phyloP scores from a whole-genome alignment of 108 stramenopile genomes.

The Fistulifera pelliculosa region DNA sequence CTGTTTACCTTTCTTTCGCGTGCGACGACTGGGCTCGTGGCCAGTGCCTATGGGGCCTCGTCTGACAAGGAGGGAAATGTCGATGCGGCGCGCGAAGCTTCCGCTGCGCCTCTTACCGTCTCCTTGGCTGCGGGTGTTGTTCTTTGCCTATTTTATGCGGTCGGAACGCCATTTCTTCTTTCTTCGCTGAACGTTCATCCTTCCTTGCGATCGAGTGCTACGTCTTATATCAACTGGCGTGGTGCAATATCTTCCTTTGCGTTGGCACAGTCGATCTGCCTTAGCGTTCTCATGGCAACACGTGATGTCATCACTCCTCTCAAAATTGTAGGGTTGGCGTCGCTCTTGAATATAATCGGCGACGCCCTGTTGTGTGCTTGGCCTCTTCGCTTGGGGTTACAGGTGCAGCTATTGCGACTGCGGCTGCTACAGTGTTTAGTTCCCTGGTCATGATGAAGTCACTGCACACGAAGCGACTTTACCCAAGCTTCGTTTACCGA shows the following conservation, averaged over 20 bases:
- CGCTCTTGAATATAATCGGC: slow-evolving; percentile 56
- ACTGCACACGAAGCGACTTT: slow-evolving; percentile 40
- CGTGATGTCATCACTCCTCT: slow-evolving; percentile 71
- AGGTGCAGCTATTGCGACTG: slow-evolving; percentile 71
- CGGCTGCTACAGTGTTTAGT: slow-evolving; percentile 60
- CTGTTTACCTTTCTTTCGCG: slow-evolving; percentile 69
- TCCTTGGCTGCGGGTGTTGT: slow-evolving; percentile 40
- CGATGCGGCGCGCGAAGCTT: slow-evolving; percentile 37
- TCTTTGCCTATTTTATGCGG: slow-evolving; percentile 50
- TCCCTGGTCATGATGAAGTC: slow-evolving; percentile 50
- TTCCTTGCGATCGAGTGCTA: slow-evolving; percentile 21
- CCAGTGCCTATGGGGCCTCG: slow-evolving; percentile 37
- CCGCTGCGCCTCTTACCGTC: slow-evolving; percentile 52
- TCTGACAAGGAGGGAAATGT: slow-evolving; percentile 12
- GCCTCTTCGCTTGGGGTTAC: slow-evolving; percentile 59
- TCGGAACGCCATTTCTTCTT: slow-evolving; percentile 46
- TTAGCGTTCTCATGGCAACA: slow-evolving; percentile 60
- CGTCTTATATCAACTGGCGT: slow-evolving; percentile 67
- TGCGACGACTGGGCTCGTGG: slow-evolving; percentile 68
- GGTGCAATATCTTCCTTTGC: slow-evolving; percentile 63
- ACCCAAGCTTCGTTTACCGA: slow-evolving; percentile 46
- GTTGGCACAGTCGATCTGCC: slow-evolving; percentile 43
- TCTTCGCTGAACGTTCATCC: slow-evolving; percentile 44
- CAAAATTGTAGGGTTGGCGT: slow-evolving; percentile 57
- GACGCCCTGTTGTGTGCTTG: slow-evolving; percentile 57